Evolutionary conservation across 352 stramenopile genomes (phyloP), one percentile per base, ranked within the genome.

Genomic region (Pythium pectinolyticum): DNA sequence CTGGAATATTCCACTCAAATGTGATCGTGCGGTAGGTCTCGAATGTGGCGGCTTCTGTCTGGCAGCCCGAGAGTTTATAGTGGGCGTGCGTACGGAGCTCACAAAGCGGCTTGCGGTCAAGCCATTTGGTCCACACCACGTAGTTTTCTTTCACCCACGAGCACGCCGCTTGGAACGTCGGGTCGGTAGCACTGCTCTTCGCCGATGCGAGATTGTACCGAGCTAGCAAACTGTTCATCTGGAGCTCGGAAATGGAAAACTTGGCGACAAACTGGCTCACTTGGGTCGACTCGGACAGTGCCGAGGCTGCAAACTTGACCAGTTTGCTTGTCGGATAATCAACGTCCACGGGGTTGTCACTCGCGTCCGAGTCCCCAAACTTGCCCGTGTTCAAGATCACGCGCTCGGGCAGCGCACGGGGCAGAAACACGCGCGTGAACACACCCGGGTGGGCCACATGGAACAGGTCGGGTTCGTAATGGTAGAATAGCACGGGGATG

Each of bases 381-480:
- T 27, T 51, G 19, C 47, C 67, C 2, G 57, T 79, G 8, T 27
- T 35, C 8, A 66, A 24, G 25, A 58, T 24, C 1, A 67, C 64
- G 3, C 49, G 39, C 34, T 69, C 58, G 0, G 70, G 70, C 0
- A 56, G 34, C 9, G 70, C 41, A 9, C 56, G 63, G 2, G 75
- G 78, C 5, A 84, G 61, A 19, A 72, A 77, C 0, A 86, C 56
- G 20, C 72, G 69, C 25, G 76, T 51, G 35, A 86, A 82, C 5
- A 68, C 10, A 0, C 55, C 63, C 1, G 51, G 22, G 41, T 83
- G 22, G 8, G 69, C 19, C 15, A 72, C 52, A 31, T 79, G 66
- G 48, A 82, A 78, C 35, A 70, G 41, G 25, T 83, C 72, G 1
- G 74, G 77, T 47, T 83, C 77, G 49, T 70, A 83, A 46, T 86